Evolutionary conservation across 306 rosid species (phyloP).

Genomic region (Elaeagnus macrophylla): DNA sequence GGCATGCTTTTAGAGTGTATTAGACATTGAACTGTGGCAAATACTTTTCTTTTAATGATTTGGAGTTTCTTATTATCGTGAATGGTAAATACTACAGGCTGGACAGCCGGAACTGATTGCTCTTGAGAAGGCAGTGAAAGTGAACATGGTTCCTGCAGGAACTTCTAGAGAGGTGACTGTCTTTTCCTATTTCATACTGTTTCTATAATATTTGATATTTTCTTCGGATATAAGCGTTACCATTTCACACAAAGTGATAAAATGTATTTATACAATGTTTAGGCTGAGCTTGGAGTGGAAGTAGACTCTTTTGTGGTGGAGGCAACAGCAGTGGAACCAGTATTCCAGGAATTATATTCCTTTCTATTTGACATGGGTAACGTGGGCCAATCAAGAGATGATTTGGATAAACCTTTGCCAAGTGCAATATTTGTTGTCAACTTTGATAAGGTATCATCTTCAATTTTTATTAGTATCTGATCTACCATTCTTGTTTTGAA

Average conservation of each 20-base stretch:
- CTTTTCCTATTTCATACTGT: conserved; percentile 3
- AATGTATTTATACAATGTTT: conserved; percentile 16
- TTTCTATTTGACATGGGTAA: conserved; percentile 56
- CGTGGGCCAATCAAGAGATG: conserved; percentile 35
- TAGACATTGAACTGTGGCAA: not conserved
- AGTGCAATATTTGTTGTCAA: conserved; percentile 77
- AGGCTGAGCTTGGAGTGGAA: conserved; percentile 88
- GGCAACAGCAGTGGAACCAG: conserved; percentile 74
- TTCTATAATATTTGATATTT: conserved; percentile 3
- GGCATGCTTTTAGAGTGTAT: too few species aligned
- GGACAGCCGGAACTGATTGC: conserved; percentile 89
- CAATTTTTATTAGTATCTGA: conserved; percentile 6
- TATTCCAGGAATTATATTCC: conserved; percentile 74
- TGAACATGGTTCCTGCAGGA: conserved; percentile 82
- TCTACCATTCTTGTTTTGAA: conserved; percentile 4
- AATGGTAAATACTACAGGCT: conserved; percentile 32
- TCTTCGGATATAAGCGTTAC: not conserved
- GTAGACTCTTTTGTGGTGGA: conserved; percentile 85
- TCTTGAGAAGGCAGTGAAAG: conserved; percentile 77
- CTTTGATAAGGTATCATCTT: conserved; percentile 74
- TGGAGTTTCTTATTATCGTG: not conserved
- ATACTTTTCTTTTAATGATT: not conserved
- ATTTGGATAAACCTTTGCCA: conserved; percentile 58
- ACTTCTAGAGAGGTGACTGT: conserved; percentile 71
- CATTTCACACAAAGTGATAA: conserved; percentile 14